Percentiles rank a stretch among this genome's conserved stretches.
These are phyloP conservation scores for Arthroderma uncinatum DNA, from an alignment of 2,329 filamentous ascomycete species.

Conservation along the genomic window DNA sequence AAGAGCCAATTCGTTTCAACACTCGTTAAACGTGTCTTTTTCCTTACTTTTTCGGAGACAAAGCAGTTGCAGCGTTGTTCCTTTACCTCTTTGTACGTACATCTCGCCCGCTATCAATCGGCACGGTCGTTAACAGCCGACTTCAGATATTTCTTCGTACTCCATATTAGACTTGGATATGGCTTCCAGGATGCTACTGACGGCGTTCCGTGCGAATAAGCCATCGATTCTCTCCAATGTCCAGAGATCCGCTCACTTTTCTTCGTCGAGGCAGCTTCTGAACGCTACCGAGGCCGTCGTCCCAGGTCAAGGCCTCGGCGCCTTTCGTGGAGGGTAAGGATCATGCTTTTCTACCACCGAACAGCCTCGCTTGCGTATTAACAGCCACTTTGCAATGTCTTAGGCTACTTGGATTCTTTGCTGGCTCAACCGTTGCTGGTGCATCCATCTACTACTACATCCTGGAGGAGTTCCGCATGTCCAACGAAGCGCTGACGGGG, in stretches of 20 bases:
- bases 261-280: slow-evolving; percentile 27
- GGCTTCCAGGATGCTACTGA: not conserved
- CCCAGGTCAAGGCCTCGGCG: slow-evolving; percentile 53
- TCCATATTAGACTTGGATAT: not conserved
- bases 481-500: slow-evolving; percentile 85
- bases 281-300: slow-evolving; percentile 33
- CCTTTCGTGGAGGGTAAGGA: slow-evolving; percentile 60
- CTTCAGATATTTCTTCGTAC: too few species aligned
- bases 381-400: slow-evolving; percentile 7
- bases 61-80: not conserved
- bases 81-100: not conserved
- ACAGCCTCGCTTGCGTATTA: not conserved
- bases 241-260: slow-evolving; percentile 19
- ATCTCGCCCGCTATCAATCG: too few species aligned
- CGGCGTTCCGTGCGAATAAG: not conserved
- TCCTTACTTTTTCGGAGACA: not conserved
- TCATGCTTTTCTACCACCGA: not conserved
- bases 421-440: slow-evolving; percentile 70
- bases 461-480: slow-evolving; percentile 82
- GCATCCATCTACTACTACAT: slow-evolving; percentile 83
- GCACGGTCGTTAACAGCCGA: too few species aligned
- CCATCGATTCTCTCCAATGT: slow-evolving; percentile 1
- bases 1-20: not conserved
- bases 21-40: not conserved
- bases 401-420: slow-evolving; percentile 83